phyloP scores from a whole-genome alignment of 192 early-diverging fungal genomes.

The Entomortierella parvispora region DNA sequence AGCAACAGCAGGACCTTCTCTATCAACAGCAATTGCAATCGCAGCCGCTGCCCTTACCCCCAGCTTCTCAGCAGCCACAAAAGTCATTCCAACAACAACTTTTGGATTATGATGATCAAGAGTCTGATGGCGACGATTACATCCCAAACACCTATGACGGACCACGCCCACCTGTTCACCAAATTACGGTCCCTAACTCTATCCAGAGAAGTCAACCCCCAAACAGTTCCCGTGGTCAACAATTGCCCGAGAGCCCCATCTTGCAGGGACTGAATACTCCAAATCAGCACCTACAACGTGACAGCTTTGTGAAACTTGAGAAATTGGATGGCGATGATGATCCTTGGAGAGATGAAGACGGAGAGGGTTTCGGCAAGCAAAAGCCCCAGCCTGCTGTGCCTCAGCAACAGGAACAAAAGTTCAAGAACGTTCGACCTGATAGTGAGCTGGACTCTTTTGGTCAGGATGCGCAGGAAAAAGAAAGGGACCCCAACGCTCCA shows the following conservation, averaged over 20 bases:
- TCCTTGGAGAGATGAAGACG: slow-evolving; percentile 52
- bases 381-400: too few species aligned
- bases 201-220: too few species aligned
- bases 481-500: neutral
- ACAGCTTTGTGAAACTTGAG: slow-evolving; percentile 34
- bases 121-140: slow-evolving; percentile 42
- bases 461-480: neutral
- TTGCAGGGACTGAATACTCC: neutral
- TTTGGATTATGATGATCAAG: slow-evolving; percentile 45
- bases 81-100: slow-evolving; percentile 28
- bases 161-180: neutral
- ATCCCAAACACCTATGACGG: slow-evolving; percentile 12
- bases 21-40: slow-evolving; percentile 7
- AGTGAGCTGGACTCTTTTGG: slow-evolving; percentile 37
- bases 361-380: slow-evolving; percentile 26
- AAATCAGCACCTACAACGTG: slow-evolving; percentile 28
- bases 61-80: neutral
- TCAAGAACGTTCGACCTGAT: slow-evolving; percentile 30
- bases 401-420: slow-evolving; percentile 11
- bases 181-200: neutral
- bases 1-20: slow-evolving; percentile 9
- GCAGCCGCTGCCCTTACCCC: slow-evolving; percentile 9
- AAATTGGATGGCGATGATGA: slow-evolving; percentile 35
- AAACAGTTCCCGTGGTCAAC: neutral
- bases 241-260: slow-evolving; percentile 9